A percentile compares a stretch with the other conserved stretches of the same genome.
Evolutionary conservation across 306 rosid genomes (phyloP).

Genomic region (Casuarina equisetifolia): DNA sequence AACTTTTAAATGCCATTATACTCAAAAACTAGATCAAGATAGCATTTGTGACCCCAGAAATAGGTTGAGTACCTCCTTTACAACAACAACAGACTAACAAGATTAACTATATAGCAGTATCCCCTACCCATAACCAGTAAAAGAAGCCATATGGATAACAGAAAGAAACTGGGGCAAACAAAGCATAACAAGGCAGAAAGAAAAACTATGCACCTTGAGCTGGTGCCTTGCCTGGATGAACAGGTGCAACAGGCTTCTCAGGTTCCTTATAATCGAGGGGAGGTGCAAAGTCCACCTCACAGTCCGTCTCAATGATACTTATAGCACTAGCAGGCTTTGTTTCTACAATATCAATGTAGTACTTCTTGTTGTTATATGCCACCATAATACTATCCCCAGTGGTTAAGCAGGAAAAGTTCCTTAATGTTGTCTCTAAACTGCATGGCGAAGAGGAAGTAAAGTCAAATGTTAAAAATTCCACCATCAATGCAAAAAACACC

Average conservation of each 20-base stretch:
- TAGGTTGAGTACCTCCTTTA: neutral
- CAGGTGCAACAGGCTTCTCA: conserved; percentile 55
- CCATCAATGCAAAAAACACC: conserved; percentile 1
- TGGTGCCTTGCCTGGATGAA: conserved; percentile 54
- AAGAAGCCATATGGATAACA: neutral
- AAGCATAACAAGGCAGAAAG: neutral
- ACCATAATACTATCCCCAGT: conserved; percentile 98
- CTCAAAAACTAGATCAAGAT: neutral
- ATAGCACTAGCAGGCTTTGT: conserved; percentile 85
- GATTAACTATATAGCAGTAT: neutral
- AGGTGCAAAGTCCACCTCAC: conserved; percentile 99
- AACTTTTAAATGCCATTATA: neutral
- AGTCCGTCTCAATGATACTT: conserved; percentile 95
- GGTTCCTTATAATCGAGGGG: conserved; percentile 99
- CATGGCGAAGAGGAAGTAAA: conserved; percentile 29
- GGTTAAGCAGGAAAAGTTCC: conserved; percentile 93
- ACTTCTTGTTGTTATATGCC: conserved; percentile 92
- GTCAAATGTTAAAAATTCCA: neutral
- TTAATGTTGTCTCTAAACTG: conserved; percentile 87
- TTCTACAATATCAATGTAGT: conserved; percentile 90
- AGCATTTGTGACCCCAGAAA: neutral
- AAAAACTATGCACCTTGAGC: conserved; percentile 49
- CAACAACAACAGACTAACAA: neutral
- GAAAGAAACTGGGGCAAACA: conserved; percentile 19
- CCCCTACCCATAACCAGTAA: neutral